A percentile compares a stretch with the other conserved stretches of the same genome.
Evolutionary conservation across 1,284 basidiomycete genomes (phyloP).

Genomic region (Agaricales sp.): DNA sequence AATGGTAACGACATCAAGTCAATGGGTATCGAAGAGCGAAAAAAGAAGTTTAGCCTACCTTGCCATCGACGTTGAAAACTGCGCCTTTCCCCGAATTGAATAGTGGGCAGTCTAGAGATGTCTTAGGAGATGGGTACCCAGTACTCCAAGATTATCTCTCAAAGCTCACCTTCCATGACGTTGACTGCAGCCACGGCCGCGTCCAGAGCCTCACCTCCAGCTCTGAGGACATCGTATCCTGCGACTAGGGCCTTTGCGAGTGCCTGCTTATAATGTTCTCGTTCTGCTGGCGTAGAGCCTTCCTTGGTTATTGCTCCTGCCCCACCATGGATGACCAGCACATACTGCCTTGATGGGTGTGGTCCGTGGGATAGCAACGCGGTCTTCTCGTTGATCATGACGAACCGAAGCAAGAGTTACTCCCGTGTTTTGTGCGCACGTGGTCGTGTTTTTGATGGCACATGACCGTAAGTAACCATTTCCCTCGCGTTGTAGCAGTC

Average conservation of each 20-base stretch:
- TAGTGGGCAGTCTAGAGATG: slow-evolving; percentile 52
- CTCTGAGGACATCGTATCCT: slow-evolving; percentile 51
- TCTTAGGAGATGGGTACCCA: not conserved
- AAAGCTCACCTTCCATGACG: slow-evolving; percentile 54
- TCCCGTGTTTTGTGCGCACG: too few species aligned
- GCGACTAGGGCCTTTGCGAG: slow-evolving; percentile 45
- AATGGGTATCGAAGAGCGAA: not conserved
- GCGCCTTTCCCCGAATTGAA: slow-evolving; percentile 76
- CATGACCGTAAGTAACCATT: too few species aligned
- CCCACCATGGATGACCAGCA: slow-evolving; percentile 73
- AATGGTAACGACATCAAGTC: not conserved
- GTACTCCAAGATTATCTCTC: slow-evolving; percentile 1
- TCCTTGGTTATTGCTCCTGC: slow-evolving; percentile 55
- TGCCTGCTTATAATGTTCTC: slow-evolving; percentile 44
- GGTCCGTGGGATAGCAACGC: slow-evolving; percentile 10
- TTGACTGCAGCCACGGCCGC: slow-evolving; percentile 71
- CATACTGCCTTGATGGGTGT: slow-evolving; percentile 21
- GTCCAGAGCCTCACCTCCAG: slow-evolving; percentile 73
- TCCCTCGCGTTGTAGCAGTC: too few species aligned
- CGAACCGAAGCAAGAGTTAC: too few species aligned
- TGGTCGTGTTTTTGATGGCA: too few species aligned
- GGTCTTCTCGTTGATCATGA: slow-evolving; percentile 16
- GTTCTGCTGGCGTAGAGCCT: slow-evolving; percentile 53
- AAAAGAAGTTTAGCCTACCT: slow-evolving; percentile 29
- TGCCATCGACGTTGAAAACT: slow-evolving; percentile 70